Base-by-base conservation (phyloP, 768 basidiomycete genomes). In the Cubamyces sp. region DNA sequence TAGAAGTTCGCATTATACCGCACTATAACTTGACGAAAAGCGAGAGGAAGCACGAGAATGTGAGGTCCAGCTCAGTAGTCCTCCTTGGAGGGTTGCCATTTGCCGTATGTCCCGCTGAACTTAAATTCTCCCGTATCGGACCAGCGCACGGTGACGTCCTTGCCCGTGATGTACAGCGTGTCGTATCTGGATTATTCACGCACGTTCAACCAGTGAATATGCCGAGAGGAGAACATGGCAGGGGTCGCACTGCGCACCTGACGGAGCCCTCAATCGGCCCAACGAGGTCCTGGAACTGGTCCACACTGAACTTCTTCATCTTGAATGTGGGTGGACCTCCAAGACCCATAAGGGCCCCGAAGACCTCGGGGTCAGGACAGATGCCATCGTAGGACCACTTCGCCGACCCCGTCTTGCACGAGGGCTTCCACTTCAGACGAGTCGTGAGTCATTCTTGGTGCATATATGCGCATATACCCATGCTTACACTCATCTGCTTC, bases 361-460 rank as follows among this genome's bases (percentile, higher is more conserved):
- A 85, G 49, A 83, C 76, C 16, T 71, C 76, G 0, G 80, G 74
- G 66, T 83, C 78, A 8, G 73, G 69, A 64, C 81, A 84, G 19
- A 85, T 75, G 19, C 82, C 83, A 57, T 83, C 82, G 62, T 84
- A 84, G n/a, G 67, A 57, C 77, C 78, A 85, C 61, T 77, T 82
- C 21, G 84, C 78, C 6, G 70, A 61, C 16, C 80, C 78, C 0
- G 70, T 74, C 69, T 81, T 82, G 69, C 82, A 84, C 1, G 79
- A 76, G 2, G 80, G 76, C 65, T 78, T 81, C 83, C 83, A 84
- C 84, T 83, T 60, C n/a, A 47, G 25, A 62, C 30, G 30, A 54
- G 45, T 30, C 63, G 37, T 48, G n/a, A 50, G 54, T 46, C 2
- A 6, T 3, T 16, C 19, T 45, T 11, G 23, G 30, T 15, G 41